Conservation (phyloP, 768 basidiomycete species). For the Boletus reticuloceps region DNA sequence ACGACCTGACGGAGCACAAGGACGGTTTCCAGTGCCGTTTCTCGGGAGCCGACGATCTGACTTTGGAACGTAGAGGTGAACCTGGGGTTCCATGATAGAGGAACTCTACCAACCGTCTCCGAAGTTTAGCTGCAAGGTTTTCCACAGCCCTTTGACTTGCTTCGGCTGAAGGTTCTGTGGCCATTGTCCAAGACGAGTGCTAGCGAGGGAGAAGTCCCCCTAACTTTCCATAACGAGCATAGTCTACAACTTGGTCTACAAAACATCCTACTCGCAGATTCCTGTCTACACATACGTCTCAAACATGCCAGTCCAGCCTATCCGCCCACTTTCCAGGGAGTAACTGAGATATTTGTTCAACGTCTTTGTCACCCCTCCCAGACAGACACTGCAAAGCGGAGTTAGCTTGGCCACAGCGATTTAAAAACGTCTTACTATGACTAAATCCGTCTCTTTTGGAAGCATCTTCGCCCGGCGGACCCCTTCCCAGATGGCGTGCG, state of each 20-base stretch:
- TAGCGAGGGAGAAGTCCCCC: neutral
- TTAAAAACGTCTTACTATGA: constrained; percentile 64
- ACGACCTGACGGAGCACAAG: constrained; percentile 88
- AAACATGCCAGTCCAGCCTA: constrained; percentile 88
- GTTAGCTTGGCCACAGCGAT: constrained; percentile 4
- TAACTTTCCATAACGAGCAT: constrained; percentile 18
- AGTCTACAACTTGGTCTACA: neutral
- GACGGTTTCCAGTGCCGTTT: constrained; percentile 86
- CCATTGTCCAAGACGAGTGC: constrained; percentile 33
- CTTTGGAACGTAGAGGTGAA: constrained; percentile 38
- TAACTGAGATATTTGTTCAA: constrained; percentile 92
- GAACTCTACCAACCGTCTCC: constrained; percentile 58
- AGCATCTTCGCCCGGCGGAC: constrained; percentile 81
- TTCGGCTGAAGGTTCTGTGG: constrained; percentile 35
- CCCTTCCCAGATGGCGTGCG: constrained; percentile 95
- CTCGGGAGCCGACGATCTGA: constrained; percentile 88
- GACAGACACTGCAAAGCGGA: constrained; percentile 67
- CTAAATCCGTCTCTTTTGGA: constrained; percentile 81
- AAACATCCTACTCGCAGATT: no score
- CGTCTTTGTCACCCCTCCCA: constrained; percentile 97
- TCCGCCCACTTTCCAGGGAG: constrained; percentile 94
- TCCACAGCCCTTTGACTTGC: constrained; percentile 63
- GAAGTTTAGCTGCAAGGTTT: constrained; percentile 62
- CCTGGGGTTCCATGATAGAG: constrained; percentile 34
- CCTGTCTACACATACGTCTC: constrained; percentile 1